Conservation (phyloP, 1,139 yeast species). For the Magnusiomyces ingens region DNA sequence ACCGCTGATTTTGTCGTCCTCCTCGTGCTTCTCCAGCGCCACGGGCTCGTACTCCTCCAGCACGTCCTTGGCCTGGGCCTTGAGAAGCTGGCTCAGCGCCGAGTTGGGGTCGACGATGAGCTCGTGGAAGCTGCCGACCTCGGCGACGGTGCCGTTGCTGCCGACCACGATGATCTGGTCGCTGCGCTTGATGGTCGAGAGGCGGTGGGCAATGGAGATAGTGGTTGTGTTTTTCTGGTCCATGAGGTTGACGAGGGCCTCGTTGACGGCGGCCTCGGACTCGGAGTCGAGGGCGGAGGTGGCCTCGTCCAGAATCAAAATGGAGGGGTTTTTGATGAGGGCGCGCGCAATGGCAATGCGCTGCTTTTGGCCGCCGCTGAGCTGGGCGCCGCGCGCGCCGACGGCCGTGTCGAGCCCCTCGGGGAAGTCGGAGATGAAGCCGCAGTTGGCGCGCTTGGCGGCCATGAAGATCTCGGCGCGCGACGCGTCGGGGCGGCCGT, state of each 20-base stretch:
- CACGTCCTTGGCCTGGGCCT: slow-evolving; percentile 34
- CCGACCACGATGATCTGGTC: slow-evolving; percentile 78
- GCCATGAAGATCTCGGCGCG: slow-evolving; percentile 64
- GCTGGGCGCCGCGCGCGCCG: slow-evolving; percentile 80
- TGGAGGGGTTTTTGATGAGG: slow-evolving; percentile 62
- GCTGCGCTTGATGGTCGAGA: slow-evolving; percentile 81
- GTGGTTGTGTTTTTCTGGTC: slow-evolving; percentile 59
- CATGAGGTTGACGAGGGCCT: slow-evolving; percentile 57
- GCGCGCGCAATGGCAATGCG: slow-evolving; percentile 81
- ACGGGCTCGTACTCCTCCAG: background rate
- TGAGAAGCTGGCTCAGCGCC: slow-evolving; percentile 59
- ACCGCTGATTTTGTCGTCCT: slow-evolving; percentile 24
- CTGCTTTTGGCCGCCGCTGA: slow-evolving; percentile 87
- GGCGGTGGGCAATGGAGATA: slow-evolving; percentile 85
- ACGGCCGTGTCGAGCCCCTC: slow-evolving; percentile 75
- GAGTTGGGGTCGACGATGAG: slow-evolving; percentile 58
- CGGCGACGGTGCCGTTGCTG: slow-evolving; percentile 71
- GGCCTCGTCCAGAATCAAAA: slow-evolving; percentile 72
- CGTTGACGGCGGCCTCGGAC: slow-evolving; percentile 76
- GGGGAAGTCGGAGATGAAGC: slow-evolving; percentile 68
- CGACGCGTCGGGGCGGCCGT: slow-evolving; percentile 57
- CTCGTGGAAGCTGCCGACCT: slow-evolving; percentile 66
- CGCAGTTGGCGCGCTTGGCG: slow-evolving; percentile 72
- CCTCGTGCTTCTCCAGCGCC: too few relatives aligned
- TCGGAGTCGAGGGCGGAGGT: slow-evolving; percentile 80